Base-by-base conservation (phyloP, 139 green algal species). In the Chlorella sorokiniana region DNA sequence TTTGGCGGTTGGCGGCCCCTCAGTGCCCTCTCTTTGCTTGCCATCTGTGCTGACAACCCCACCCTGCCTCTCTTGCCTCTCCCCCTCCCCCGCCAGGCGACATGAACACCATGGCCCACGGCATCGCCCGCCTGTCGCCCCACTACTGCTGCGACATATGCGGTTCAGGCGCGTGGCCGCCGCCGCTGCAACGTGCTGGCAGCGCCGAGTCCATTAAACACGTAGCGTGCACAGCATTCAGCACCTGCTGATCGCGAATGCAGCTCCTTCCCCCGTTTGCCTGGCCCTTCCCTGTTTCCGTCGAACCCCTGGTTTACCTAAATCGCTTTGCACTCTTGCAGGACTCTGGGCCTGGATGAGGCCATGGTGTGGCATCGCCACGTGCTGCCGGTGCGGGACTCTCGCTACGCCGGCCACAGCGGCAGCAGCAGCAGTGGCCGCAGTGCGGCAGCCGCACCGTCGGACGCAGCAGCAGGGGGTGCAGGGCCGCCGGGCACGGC, bases 51-150 rank as follows among this genome's bases (percentile, higher is more conserved):
- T n/a, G n/a, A n/a, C n/a, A n/a, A 56, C 16, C 48, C 11, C 48
- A 56, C 27, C 9, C 22, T 61, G 52, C 63, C 63, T 25, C 4
- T 42, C 63, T 27, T 4, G 35, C 67, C 5, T 35, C 38, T 35
- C 38, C 54, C 44, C 41, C 67, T 37, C 2, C 67, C 20, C 25
- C 16, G 6, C 23, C 73, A 79, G 73, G 54, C 3, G 94, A 98
- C 75, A 85, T 97, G 23, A 98, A 98, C 84, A 98, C 94, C 33
- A 91, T 97, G 88, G 94, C 84, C 22, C 91, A 98, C 70, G 87
- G 90, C 44, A 81, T 98, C n/a, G 94, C 92, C 1, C 88, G 94
- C 6, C 78, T 97, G n/a, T 94, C 88, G 0, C 90, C 90, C 54
- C 83, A 91, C 48, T 96, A 95, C 85, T 96, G 92, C 88, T 87